Base-by-base conservation (phyloP, 495 filamentous ascomycete species). In the Collariella sp. region DNA sequence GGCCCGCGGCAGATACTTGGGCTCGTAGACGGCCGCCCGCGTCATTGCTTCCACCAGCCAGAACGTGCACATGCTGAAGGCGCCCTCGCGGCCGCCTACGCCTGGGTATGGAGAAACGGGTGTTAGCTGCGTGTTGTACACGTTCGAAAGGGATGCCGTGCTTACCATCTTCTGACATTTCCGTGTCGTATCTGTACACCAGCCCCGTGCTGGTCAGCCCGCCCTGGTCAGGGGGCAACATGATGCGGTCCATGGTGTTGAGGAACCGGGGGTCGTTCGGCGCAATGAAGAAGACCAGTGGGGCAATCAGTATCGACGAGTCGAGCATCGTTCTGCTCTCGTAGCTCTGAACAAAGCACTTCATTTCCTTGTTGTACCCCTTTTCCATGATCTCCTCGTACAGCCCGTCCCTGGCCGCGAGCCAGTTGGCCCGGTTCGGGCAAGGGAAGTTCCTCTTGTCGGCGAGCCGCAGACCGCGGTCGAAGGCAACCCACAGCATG, bases 21-120 rank as follows among this genome's bases (percentile, higher is more conserved):
- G 72, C 58, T 87, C 82, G 56, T 85, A 80, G n/a, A 80, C 76
- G 45, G 78, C 75, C 16, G 80, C 84, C 35, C 85, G 75, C 22
- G 83, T 85, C 69, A 88, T 72, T n/a, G 85, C 83, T 63, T 87
- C 85, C 3, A 87, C 81, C 4, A 87, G 76, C 85, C 84, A 87
- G 66, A 86, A 88, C 0, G 84, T 88, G 54, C 84, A 85, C 84
- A 88, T 87, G 62, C 77, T 79, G 62, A 88, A 88, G 18, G 83
- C 83, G n/a, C 85, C 85, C 67, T 88, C 84, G 26, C 79, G 72
- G 19, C 85, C 85, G 34, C 82, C 82, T 5, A 88, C 80, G n/a
- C 84, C 84, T 86, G 57, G 23, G 12, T 13, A 20, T 0, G 7
- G 24, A 29, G 29, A 31, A 31, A 10, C 26, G 6, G 29, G 40